These are phyloP conservation scores for Trichocladium uniseriatum DNA, from an alignment of 495 filamentous ascomycete species.

Conservation along the genomic window DNA sequence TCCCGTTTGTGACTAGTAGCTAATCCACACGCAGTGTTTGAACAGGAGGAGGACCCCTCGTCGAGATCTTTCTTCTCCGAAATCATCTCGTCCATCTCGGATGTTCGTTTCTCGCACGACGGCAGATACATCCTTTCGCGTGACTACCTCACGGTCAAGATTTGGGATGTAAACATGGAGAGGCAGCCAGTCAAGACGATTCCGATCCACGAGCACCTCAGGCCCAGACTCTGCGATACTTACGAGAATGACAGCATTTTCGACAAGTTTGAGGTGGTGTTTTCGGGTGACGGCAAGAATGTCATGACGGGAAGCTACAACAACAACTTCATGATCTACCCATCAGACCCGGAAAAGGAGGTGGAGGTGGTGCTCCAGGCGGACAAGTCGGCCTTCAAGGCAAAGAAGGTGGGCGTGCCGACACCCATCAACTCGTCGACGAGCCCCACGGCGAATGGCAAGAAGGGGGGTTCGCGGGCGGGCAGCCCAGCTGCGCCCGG, in stretches of 20 bases:
- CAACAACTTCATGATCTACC: constrained; percentile 99
- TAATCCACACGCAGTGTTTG: constrained; percentile 61
- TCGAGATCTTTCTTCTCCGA: constrained; percentile 99
- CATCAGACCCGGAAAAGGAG: constrained; percentile 88
- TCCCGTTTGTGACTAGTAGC: background rate
- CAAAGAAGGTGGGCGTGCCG: constrained; percentile 97
- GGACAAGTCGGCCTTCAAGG: constrained; percentile 98
- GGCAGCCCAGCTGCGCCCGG: constrained; percentile 77
- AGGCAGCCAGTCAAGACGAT: constrained; percentile 95
- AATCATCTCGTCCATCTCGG: constrained; percentile 98
- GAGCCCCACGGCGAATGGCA: constrained; percentile 62
- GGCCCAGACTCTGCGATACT: constrained; percentile 90
- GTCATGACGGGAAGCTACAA: constrained; percentile 99
- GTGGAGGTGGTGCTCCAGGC: constrained; percentile 96
- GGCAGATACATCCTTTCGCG: constrained; percentile 95
- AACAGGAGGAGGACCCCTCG: constrained; percentile 98
- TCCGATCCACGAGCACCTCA: constrained; percentile 93
- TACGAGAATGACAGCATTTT: constrained; percentile 99
- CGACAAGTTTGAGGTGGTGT: constrained; percentile 99
- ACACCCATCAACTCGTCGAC: constrained; percentile 85
- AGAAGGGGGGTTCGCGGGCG: constrained; percentile 75
- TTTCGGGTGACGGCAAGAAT: constrained; percentile 95
- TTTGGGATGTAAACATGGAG: constrained; percentile 99
- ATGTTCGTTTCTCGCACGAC: constrained; percentile 93
- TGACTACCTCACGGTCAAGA: constrained; percentile 97